These are phyloP conservation scores for Colletotrichum phormii DNA, from an alignment of 2,329 filamentous ascomycete genomes.

Conservation along the genomic window DNA sequence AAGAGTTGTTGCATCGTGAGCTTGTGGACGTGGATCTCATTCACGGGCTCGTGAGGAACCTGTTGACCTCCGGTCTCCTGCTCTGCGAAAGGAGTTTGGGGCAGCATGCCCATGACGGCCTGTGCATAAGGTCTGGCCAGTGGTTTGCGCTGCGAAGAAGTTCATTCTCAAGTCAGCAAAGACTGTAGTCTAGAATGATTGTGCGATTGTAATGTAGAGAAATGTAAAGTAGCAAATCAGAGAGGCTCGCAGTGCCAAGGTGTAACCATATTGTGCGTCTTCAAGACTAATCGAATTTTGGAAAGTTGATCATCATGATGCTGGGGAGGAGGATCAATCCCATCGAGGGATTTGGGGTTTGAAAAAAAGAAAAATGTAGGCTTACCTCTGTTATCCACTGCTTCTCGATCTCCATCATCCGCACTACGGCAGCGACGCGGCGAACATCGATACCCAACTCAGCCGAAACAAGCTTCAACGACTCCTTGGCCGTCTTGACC, in stretches of 20 bases:
- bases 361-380: conserved; percentile 32
- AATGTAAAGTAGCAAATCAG: conserved; percentile 61
- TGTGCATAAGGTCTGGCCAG: conserved; percentile 81
- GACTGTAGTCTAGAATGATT: conserved; percentile 7
- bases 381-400: conserved; percentile 81
- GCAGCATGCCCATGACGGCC: conserved; percentile 84
- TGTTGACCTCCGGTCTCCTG: background rate
- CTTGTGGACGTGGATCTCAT: conserved; percentile 73
- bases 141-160: conserved; percentile 72
- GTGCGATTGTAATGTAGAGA: background rate
- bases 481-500: conserved; percentile 73
- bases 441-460: conserved; percentile 84
- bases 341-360: background rate
- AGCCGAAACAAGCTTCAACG: conserved; percentile 81
- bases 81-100: conserved; percentile 67
- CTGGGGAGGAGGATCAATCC: background rate
- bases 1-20: conserved; percentile 74
- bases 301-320: conserved; percentile 70
- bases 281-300: conserved; percentile 99
- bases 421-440: conserved; percentile 85
- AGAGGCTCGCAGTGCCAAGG: conserved; percentile 80
- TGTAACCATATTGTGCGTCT: conserved; percentile 94
- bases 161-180: conserved; percentile 39
- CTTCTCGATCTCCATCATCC: conserved; percentile 88
- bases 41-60: conserved; percentile 68